Evolutionary conservation across 2,329 filamentous ascomycete genomes (phyloP).

Genomic region (Diaporthe vexans): DNA sequence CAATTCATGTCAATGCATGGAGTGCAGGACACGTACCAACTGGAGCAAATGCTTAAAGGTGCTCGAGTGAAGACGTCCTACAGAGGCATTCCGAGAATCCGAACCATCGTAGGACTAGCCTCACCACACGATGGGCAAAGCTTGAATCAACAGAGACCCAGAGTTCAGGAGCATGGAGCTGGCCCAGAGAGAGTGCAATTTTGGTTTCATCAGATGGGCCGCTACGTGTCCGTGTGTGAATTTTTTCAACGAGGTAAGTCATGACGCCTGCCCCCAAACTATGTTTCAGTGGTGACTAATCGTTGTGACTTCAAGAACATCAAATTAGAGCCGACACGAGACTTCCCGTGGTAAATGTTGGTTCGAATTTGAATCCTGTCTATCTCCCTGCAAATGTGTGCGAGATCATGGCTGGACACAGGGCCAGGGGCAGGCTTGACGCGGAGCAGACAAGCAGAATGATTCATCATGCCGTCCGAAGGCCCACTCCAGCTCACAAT

Average conservation of each 20-base stretch:
- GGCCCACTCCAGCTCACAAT: constrained; percentile 68
- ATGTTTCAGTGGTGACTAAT: not conserved
- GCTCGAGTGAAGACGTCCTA: constrained; percentile 56
- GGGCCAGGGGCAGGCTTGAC: constrained; percentile 57
- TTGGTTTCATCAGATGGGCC: constrained; percentile 54
- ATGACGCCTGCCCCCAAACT: no score
- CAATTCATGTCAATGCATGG: constrained; percentile 41
- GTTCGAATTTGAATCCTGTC: constrained; percentile 62
- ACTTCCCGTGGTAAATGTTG: constrained; percentile 71
- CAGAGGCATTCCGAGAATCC: constrained; percentile 51
- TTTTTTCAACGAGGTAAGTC: constrained; percentile 61
- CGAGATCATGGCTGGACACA: constrained; percentile 68
- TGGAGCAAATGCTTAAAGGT: constrained; percentile 54
- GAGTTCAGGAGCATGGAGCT: constrained; percentile 53
- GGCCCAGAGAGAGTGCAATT: constrained; percentile 68
- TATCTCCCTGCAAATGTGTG: constrained; percentile 73
- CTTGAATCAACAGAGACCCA: constrained; percentile 42
- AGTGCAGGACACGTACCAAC: constrained; percentile 32
- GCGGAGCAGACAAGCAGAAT: constrained; percentile 68
- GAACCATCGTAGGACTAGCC: constrained; percentile 55
- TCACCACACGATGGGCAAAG: constrained; percentile 49
- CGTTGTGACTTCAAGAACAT: constrained; percentile 47
- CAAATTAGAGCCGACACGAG: constrained; percentile 53
- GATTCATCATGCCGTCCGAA: constrained; percentile 71
- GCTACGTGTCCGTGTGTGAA: constrained; percentile 67